Percentiles rank a stretch among this genome's conserved stretches.
Evolutionary conservation across 2,329 filamentous ascomycete genomes (phyloP).

Genomic region (Colletotrichum sp.): DNA sequence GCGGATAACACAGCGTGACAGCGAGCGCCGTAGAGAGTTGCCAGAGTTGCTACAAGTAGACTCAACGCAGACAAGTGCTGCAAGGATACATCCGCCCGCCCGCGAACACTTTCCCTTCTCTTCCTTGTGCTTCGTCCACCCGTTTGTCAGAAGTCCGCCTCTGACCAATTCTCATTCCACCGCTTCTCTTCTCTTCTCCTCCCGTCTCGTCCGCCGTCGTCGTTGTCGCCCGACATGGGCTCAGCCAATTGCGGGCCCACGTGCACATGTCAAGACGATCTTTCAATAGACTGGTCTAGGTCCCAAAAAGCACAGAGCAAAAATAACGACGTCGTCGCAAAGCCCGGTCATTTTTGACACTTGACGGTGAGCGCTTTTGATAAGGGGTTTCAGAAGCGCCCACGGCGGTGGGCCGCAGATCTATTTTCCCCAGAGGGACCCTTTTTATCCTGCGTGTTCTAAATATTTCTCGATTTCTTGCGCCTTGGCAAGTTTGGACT

Average conservation of each 20-base stretch:
- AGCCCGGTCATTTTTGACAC: not conserved
- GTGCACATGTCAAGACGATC: constrained; percentile 21
- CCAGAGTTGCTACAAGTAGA: not conserved
- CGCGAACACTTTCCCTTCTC: not conserved
- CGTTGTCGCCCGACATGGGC: not conserved
- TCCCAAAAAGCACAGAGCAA: not conserved
- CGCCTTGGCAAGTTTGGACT: constrained; percentile 9
- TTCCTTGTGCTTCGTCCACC: not conserved
- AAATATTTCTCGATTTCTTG: not conserved
- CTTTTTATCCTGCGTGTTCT: not conserved
- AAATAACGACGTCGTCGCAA: not conserved
- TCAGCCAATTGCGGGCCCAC: constrained; percentile 29
- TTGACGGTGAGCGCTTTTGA: not conserved
- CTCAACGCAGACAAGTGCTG: not conserved
- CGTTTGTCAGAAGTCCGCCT: not conserved
- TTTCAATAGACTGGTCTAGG: not conserved
- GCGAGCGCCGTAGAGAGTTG: not conserved
- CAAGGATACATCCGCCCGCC: not conserved
- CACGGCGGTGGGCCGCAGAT: not conserved
- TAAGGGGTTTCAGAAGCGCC: constrained; percentile 8
- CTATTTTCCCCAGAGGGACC: not conserved
- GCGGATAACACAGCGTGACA: not conserved
- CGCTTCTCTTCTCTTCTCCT: constrained; percentile 14
- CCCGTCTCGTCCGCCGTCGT: not conserved
- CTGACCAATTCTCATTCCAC: constrained; percentile 23